Evolutionary conservation across 345 rosid species (phyloP).

Genomic region (Aegle marmelos): DNA sequence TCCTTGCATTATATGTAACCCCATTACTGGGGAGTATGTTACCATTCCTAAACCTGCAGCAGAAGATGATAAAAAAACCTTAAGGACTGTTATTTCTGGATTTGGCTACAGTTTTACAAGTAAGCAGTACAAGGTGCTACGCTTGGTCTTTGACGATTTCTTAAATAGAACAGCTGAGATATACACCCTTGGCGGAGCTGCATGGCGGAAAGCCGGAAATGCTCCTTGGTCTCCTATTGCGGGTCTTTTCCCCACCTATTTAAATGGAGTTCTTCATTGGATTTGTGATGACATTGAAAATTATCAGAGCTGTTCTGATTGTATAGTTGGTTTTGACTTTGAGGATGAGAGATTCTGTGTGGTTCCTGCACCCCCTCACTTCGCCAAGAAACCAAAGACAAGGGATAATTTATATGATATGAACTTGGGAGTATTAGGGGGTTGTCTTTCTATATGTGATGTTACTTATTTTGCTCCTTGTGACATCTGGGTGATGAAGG

Average conservation of each 20-base stretch:
- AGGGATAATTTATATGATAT: not conserved
- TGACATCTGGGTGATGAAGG: slow-evolving; percentile 22
- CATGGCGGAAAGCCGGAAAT: slow-evolving; percentile 15
- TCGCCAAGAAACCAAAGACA: not conserved
- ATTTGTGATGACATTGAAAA: not conserved
- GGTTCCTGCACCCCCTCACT: slow-evolving; percentile 14
- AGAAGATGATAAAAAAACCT: not conserved
- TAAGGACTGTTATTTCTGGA: not conserved
- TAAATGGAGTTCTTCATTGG: slow-evolving; percentile 27
- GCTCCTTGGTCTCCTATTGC: not conserved
- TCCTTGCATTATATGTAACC: slow-evolving; percentile 25
- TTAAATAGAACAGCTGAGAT: slow-evolving; percentile 4
- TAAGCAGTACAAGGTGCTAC: slow-evolving; percentile 20
- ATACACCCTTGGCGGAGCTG: slow-evolving; percentile 1
- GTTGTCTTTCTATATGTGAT: slow-evolving; percentile 19
- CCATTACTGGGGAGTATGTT: slow-evolving; percentile 18
- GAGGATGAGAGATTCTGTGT: slow-evolving; percentile 13
- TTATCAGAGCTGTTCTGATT: not conserved
- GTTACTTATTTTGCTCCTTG: not conserved
- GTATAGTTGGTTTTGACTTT: slow-evolving; percentile 16
- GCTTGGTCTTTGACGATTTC: not conserved
- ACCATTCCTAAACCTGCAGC: slow-evolving; percentile 8
- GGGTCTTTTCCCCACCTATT: slow-evolving; percentile 5
- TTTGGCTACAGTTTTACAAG: slow-evolving; percentile 12
- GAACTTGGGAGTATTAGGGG: slow-evolving; percentile 18